phyloP scores from a whole-genome alignment of 2,329 filamentous ascomycete species.

The Chrysosporium keratinophilum region DNA sequence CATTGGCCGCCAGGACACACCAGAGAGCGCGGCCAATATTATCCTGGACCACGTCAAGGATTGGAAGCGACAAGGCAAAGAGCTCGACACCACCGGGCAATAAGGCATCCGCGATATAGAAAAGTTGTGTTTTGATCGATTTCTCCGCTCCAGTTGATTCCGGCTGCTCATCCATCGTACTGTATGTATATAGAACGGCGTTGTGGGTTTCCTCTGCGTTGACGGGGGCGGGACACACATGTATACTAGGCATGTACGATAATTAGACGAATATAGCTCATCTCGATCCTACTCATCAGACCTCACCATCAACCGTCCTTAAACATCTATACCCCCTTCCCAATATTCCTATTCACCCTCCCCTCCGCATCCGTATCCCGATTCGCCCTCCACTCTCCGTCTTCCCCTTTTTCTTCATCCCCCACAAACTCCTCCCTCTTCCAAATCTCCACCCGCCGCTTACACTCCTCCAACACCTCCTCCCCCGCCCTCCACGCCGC shows the following conservation, averaged over 20 bases:
- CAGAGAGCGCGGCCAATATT: constrained; percentile 70
- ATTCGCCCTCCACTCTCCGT: constrained; percentile 76
- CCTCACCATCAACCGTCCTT: background rate
- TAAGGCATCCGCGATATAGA: background rate
- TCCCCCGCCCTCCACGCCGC: constrained; percentile 83
- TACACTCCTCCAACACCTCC: constrained; percentile 77
- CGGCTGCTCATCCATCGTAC: background rate
- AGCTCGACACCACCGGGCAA: constrained; percentile 37
- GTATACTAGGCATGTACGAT: constrained; percentile 6
- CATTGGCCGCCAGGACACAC: constrained; percentile 85
- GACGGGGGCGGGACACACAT: background rate
- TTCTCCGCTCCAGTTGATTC: constrained; percentile 1
- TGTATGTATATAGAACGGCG: constrained; percentile 5
- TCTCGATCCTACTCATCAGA: background rate
- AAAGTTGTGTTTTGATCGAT: background rate
- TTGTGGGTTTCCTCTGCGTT: background rate
- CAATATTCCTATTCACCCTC: constrained; percentile 11
- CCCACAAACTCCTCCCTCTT: constrained; percentile 76
- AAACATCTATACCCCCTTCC: background rate
- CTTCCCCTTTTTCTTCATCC: constrained; percentile 53
- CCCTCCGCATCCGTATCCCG: constrained; percentile 55
- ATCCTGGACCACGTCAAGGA: constrained; percentile 79
- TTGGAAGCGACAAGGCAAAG: constrained; percentile 49
- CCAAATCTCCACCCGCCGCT: constrained; percentile 86
- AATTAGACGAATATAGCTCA: background rate